Evolutionary conservation across 2,329 filamentous ascomycete species (phyloP), one percentile per base, ranked within the genome.

Genomic region (Thelonectria blattea): DNA sequence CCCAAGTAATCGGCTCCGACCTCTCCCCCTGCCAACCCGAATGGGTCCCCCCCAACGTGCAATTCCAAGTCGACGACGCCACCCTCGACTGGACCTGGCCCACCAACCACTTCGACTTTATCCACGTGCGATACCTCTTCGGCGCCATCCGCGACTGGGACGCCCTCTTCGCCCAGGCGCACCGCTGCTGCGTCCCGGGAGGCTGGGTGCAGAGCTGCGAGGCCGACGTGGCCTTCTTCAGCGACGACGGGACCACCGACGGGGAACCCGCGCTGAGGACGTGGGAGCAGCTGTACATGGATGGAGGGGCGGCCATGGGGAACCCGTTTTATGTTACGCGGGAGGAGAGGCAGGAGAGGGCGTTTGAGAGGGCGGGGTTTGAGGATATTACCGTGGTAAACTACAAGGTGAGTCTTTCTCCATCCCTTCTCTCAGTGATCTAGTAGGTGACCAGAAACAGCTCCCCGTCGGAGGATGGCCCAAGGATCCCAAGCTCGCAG

Each of bases 41-140:
- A 41, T 68, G 64, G 61, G 62, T 68, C n/a, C 65, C 65, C 1
- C 65, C 66, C 2, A 68, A 68, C 5, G 64, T 68, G 10, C 60
- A 56, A 0, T 68, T 68, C 39, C 59, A 66, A 12, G 54, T 68
- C 24, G 66, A 68, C 9, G 66, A 68, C 14, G 66, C 66, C 15
- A 66, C 52, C 1, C 53, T 22, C n/a, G 18, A 12, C 17, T 66
- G 66, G 66, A 68, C 66, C 2, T 67, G 65, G 64, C 51, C 56
- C 3, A 11, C 42, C 3, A 27, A 56, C 34, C 32, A 43, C 39
- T 68, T 68, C 9, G 62, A 65, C 42, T 65, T 68, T 1, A 24
- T 68, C 30, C 66, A 68, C 9, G 41, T 67, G 1, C 66, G 66
- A 8, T 68, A 67, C 47, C 58, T 68, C 0, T 68, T 68, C 7